Conservation (phyloP, 306 rosid species). For the Cucumis cinereus region DNA sequence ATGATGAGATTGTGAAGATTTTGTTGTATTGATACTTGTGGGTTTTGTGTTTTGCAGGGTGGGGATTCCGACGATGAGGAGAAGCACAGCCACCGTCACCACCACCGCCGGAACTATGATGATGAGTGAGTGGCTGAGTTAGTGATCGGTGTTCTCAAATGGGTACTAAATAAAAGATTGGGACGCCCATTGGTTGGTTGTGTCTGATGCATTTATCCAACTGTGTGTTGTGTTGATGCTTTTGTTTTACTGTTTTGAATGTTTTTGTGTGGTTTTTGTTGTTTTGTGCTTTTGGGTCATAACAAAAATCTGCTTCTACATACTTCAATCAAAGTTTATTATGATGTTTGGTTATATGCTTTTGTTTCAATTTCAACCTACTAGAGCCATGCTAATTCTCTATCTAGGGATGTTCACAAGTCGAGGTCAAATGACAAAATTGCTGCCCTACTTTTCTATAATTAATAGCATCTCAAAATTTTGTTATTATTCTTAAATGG, state of each 20-base stretch:
- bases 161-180: not conserved
- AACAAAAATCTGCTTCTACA: not conserved
- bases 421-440: no score
- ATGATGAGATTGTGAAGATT: not conserved
- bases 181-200: not conserved
- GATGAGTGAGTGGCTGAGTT: constrained; percentile 38
- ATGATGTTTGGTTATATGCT: not conserved
- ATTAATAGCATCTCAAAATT: no score
- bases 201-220: not conserved
- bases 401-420: no score
- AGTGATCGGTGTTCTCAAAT: not conserved
- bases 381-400: not conserved
- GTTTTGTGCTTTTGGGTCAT: not conserved
- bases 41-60: constrained; percentile 26
- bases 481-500: no score
- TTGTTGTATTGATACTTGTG: not conserved
- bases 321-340: not conserved
- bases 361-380: not conserved
- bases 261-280: not conserved
- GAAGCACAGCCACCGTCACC: constrained; percentile 34
- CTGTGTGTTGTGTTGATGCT: not conserved
- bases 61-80: constrained; percentile 40
- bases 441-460: no score
- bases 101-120: constrained; percentile 42
- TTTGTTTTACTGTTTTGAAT: not conserved